Evolutionary conservation across 1,139 yeast genomes (phyloP).

Genomic region (Hansenula anomala): DNA sequence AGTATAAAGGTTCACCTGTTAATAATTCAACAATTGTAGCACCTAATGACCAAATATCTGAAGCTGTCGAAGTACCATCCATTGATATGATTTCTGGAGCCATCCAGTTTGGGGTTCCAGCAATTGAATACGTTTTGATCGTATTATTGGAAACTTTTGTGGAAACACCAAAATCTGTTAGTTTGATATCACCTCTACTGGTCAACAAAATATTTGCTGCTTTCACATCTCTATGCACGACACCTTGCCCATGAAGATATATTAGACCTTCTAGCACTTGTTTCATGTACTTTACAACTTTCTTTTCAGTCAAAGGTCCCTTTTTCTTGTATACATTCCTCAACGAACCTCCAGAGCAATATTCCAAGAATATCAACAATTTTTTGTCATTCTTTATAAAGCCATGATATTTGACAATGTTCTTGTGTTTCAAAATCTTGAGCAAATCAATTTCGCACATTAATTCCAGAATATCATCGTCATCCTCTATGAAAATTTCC

Average conservation of each 20-base stretch:
- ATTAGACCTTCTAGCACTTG: conserved; percentile 75
- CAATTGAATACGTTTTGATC: conserved; percentile 67
- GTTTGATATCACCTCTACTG: conserved; percentile 74
- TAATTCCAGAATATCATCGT: conserved; percentile 48
- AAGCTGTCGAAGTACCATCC: conserved; percentile 83
- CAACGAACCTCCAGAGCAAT: conserved; percentile 83
- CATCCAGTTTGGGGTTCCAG: conserved; percentile 99
- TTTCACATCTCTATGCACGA: conserved; percentile 91
- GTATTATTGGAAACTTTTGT: conserved; percentile 75
- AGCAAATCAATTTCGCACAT: conserved; percentile 87
- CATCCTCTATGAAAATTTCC: conserved; percentile 59
- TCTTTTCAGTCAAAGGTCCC: conserved; percentile 52
- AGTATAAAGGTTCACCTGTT: conserved; percentile 87
- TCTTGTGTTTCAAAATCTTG: conserved; percentile 75
- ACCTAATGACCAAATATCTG: conserved; percentile 93
- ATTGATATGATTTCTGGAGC: conserved; percentile 95
- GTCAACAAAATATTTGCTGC: conserved; percentile 90
- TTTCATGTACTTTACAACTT: conserved; percentile 53
- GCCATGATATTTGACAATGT: conserved; percentile 88
- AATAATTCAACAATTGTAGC: conserved; percentile 86
- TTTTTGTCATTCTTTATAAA: conserved; percentile 67
- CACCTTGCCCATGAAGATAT: conserved; percentile 82
- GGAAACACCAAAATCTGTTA: conserved; percentile 98
- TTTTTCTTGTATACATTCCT: conserved; percentile 53
- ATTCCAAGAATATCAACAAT: conserved; percentile 72